Base-by-base conservation (phyloP, 2,329 filamentous ascomycete species). In the Fusarium sulawesiense region DNA sequence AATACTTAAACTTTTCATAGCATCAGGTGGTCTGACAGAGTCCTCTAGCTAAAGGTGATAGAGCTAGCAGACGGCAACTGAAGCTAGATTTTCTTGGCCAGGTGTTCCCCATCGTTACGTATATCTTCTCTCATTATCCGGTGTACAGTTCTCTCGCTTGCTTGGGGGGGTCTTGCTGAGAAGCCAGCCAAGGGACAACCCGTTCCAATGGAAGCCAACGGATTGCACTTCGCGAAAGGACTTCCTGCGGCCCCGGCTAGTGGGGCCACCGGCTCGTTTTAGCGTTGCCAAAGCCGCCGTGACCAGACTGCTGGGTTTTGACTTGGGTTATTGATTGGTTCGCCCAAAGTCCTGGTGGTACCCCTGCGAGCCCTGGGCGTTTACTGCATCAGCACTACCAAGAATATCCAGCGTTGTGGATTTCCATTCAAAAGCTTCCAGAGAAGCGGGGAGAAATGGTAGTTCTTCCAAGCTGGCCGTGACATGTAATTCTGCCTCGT, bases 251-350 rank as follows among this genome's bases (percentile, higher is more conserved):
- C 51, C 63, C 51, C 59, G 58, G 56, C 53, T 68, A 63, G 76
- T 75, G 76, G 76, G 60, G 64, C 71, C 60, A 69, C 65, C 67
- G 63, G 59, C 71, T 68, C 56, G 68, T 72, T 77, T 76, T 76
- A 76, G 74, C 69, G 66, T 76, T 49, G 46, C 59, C 56, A 73
- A 73, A 76, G 71, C 74, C 76, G 76, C 77, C 76, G 71, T 72
- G 77, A 78, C 77, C 76, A 79, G 71, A 79, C 77, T 76, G 73
- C 74, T 73, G 77, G 76, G 71, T 68, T 66, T 67, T 58, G 42
- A 48, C 37, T 55, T 59, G 57, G 59, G 55, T 20, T 62, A 41
- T 65, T 75, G 61, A 76, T 66, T 76, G 74, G 74, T 49, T 58
- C 60, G 62, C 60, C 60, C 59, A 53, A 37, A 44, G 66, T 46